Evolutionary conservation across 2,329 filamentous ascomycete species (phyloP), one percentile per base, ranked within the genome.

Genomic region (Penicillium rolfsii): DNA sequence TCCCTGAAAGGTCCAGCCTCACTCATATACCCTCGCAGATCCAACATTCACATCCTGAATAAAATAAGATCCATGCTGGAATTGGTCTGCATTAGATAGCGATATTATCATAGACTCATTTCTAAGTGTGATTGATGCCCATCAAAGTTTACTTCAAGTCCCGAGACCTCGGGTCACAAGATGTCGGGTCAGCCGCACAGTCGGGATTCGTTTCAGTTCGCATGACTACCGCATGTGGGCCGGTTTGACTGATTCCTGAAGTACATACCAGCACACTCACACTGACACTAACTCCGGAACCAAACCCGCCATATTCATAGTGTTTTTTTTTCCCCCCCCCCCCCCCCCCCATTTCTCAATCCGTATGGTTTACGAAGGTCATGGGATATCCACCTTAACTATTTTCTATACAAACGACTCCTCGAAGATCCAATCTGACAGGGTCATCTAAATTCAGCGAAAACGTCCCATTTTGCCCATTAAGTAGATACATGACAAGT

Each of bases 401-500:
- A 46, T 12, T 22, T 46, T 26, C 22, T 22, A 5, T 2, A 14
- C 35, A 5, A 14, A 28, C 2, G 14, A 45, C 22, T 45, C 11
- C 4, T 0, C 28, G 5, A 30, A 7, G 4, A 33, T 46, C 12
- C 24, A 7, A 46, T 7, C 22, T 14, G 19, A 26, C 12, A 28
- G n/a, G 16, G 0, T n/a, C 28, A 24, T 14, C 4, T 28, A 9
- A 52, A 53, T 60, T 58, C 61, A 68, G 66, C 63, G 57, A 67
- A 61, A 65, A 69, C 50, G 60, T 70, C 64, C 63, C 64, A 68
- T 70, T 73, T 72, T 69, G 62, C 67, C 68, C 64, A 71, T 68
- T 71, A 69, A 64, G 62, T 71, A 74, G 64, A 60, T 73, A 72
- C 69, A 73, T 67, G 62, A 71, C 59, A 69, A 59, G 66, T 69